These are phyloP conservation scores for Xylariales sp. DNA, from an alignment of 2,329 filamentous ascomycete genomes.

Conservation along the genomic window DNA sequence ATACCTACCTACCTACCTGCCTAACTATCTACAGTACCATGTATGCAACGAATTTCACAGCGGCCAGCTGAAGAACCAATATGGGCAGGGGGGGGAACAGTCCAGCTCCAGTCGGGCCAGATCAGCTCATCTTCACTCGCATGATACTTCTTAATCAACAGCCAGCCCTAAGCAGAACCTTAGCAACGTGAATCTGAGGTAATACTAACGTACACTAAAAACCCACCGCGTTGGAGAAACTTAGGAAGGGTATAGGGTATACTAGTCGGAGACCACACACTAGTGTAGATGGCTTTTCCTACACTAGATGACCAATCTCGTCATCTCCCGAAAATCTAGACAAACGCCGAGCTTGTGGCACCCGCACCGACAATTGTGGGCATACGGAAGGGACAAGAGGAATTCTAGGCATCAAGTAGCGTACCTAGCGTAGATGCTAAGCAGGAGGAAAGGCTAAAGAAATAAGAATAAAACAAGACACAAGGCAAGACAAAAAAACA, in stretches of 20 bases:
- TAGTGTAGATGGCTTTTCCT: neutral
- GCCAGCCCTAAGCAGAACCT: conserved; percentile 29
- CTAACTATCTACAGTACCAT: neutral
- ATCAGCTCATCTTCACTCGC: conserved; percentile 37
- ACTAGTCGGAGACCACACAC: neutral
- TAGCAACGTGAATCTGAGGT: conserved; percentile 24
- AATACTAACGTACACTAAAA: conserved; percentile 17
- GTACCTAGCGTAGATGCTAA: neutral
- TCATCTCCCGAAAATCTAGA: conserved; percentile 50
- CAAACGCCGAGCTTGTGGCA: conserved; percentile 50
- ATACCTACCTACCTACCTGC: neutral
- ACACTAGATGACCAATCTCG: conserved; percentile 44
- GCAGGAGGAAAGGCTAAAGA: neutral
- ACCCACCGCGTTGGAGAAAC: conserved; percentile 11
- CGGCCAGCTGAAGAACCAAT: conserved; percentile 32
- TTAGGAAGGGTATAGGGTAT: conserved; percentile 18
- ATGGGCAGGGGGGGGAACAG: conserved; percentile 27
- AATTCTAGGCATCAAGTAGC: conserved; percentile 1
- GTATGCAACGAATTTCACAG: conserved; percentile 29
- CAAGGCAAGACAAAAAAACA: neutral
- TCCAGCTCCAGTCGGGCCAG: conserved; percentile 36
- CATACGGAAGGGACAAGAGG: conserved; percentile 29
- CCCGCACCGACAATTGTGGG: conserved; percentile 41
- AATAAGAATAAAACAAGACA: neutral
- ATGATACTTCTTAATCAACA: conserved; percentile 21